Conservation (phyloP, 2,329 filamentous ascomycete genomes). For the Dactylellina leptospora region DNA sequence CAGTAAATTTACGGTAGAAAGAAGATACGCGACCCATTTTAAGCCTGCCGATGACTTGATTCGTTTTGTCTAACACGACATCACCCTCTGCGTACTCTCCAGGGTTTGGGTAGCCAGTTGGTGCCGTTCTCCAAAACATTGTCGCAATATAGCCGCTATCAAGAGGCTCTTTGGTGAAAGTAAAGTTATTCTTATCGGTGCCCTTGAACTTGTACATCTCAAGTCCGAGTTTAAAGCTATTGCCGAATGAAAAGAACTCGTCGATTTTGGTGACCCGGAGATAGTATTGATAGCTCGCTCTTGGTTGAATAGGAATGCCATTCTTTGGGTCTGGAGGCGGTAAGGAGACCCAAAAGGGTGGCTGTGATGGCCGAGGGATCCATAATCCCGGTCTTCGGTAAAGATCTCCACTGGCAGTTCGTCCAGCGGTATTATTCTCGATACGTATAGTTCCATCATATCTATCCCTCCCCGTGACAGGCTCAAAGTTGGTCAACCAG, state of each 20-base stretch:
- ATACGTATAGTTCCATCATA: slow-evolving; percentile 20
- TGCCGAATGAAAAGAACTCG: neutral
- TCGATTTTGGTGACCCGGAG: slow-evolving; percentile 16
- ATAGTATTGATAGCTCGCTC: slow-evolving; percentile 11
- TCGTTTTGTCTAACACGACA: slow-evolving; percentile 16
- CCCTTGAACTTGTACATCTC: slow-evolving; percentile 2
- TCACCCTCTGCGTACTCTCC: slow-evolving; percentile 18
- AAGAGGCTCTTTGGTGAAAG: slow-evolving; percentile 5
- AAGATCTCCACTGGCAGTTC: slow-evolving; percentile 21
- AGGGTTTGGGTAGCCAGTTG: slow-evolving; percentile 14
- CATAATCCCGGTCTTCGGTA: slow-evolving; percentile 9
- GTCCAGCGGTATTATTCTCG: slow-evolving; percentile 1
- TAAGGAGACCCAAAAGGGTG: neutral
- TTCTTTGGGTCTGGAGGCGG: neutral
- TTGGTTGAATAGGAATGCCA: slow-evolving; percentile 16
- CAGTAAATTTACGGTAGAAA: slow-evolving; percentile 14
- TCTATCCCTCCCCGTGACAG: neutral
- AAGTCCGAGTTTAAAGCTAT: slow-evolving; percentile 11
- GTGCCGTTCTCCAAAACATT: slow-evolving; percentile 13
- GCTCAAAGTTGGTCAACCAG: slow-evolving; percentile 3
- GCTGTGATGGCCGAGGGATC: neutral
- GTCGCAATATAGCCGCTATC: slow-evolving; percentile 15
- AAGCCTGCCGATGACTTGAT: neutral
- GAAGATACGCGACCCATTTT: slow-evolving; percentile 22
- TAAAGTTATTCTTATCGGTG: slow-evolving; percentile 9